A percentile compares a stretch with the other conserved stretches of the same genome.
Conservation (phyloP, 352 stramenopile species). For the Pythium dissimile region DNA sequence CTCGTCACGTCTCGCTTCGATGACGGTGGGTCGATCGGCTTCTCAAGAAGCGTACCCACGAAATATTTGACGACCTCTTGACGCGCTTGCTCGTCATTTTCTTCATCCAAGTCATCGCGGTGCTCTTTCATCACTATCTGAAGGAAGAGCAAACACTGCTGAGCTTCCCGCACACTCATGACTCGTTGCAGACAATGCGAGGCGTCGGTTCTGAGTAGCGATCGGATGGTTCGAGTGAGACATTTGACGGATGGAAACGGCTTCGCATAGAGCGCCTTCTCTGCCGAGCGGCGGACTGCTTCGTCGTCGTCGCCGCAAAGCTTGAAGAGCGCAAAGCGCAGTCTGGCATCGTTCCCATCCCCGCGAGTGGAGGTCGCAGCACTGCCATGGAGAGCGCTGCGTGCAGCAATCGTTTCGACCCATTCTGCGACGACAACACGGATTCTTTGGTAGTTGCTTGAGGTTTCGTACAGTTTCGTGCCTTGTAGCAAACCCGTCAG, state of each 20-base stretch:
- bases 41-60: constrained; percentile 37
- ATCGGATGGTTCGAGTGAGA: constrained; percentile 2
- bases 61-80: constrained; percentile 46
- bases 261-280: constrained; percentile 13
- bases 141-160: constrained; percentile 57
- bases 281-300: constrained; percentile 6
- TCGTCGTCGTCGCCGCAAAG: constrained; percentile 28
- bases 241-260: constrained; percentile 5
- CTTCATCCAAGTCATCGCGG: constrained; percentile 16
- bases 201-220: not conserved
- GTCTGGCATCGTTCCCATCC: constrained; percentile 16
- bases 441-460: constrained; percentile 62
- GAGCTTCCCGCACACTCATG: constrained; percentile 28
- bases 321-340: constrained; percentile 63
- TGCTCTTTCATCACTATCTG: constrained; percentile 36
- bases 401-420: constrained; percentile 39
- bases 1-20: constrained; percentile 5
- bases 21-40: not conserved
- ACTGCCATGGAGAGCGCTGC: not conserved
- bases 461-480: constrained; percentile 53
- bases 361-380: not conserved
- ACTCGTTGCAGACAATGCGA: constrained; percentile 35
- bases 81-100: constrained; percentile 18
- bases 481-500: constrained; percentile 51
- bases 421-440: constrained; percentile 55